phyloP scores from a whole-genome alignment of 257 asterid species.

The Primulina tabacum region DNA sequence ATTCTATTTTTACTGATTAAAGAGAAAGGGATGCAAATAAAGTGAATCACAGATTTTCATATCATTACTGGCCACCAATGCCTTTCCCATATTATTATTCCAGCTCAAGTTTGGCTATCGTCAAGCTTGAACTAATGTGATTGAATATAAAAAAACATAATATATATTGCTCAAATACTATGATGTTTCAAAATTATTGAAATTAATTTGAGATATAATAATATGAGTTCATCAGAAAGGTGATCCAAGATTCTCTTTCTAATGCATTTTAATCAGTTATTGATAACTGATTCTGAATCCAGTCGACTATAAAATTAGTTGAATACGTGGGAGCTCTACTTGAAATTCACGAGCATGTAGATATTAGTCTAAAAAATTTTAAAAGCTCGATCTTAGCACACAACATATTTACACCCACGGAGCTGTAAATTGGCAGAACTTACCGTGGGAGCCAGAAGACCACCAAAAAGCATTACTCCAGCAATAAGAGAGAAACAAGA shows the following conservation, averaged over 20 bases:
- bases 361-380: neutral
- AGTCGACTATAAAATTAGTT: neutral
- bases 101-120: neutral
- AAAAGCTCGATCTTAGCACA: neutral
- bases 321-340: neutral
- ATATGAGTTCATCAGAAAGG: neutral
- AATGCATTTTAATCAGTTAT: too few species aligned
- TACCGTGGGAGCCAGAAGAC: constrained; percentile 91
- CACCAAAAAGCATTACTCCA: constrained; percentile 89
- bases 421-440: constrained; percentile 31
- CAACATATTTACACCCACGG: too few species aligned
- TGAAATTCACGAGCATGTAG: neutral
- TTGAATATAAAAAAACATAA: too few species aligned
- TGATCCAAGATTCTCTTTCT: too few species aligned
- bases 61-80: neutral
- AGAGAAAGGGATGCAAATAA: neutral
- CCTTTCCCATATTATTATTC: neutral
- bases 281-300: neutral
- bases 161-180: neutral
- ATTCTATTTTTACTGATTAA: neutral
- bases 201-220: too few species aligned
- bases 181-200: neutral
- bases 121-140: neutral
- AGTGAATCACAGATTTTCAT: neutral
- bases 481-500: constrained; percentile 85